Base-by-base conservation (phyloP, 129 eudicot genomes). In the Helianthus tuberosus region DNA sequence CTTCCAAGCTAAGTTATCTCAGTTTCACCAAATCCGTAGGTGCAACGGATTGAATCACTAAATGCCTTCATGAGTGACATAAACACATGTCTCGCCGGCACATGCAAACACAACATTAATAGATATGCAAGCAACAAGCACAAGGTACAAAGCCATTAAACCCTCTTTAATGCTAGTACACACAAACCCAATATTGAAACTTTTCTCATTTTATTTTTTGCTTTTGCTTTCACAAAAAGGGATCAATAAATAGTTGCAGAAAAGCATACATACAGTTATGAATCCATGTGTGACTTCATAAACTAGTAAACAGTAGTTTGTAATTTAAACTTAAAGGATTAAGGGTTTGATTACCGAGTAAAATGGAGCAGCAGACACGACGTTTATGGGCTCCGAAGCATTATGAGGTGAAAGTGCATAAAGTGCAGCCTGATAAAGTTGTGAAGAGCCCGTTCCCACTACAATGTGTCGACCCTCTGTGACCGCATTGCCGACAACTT, bases 371-470 rank as follows among this genome's bases (percentile, higher is more conserved):
- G 96, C 90, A 32, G 98, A 89, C 32, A 93, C 92, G 12, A 93
- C 95, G 53, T 81, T 88, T 55, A 87, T 80, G 8, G 99, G 99
- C 65, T 83, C 79, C 0, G 83, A 69, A 13, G 71, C 71, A 68
- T 83, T 73, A 9, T 76, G 58, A 4, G 93, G 84, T 50, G 88
- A 79, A 62, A 95, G 87, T 11, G 99, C 97, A 69, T 75, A 91
- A 36, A 95, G 74, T 38, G 87, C 93, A 50, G 99, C 99, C 79
- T 95, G 99, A 74, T 83, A 89, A 39, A 93, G 96, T 78, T 93
- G 98, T 10, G 96, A 79, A 4, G 96, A 89, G 5, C 98, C 98
- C 1, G 98, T 93, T 71, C 98, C 98, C 35, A 93, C 98, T 27
- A 93, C 96, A 74, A 93, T 69, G 69, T 89, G 75, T 11, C 85